Conservation (phyloP, 352 stramenopile species). For the Phytophthora citrophthora region DNA sequence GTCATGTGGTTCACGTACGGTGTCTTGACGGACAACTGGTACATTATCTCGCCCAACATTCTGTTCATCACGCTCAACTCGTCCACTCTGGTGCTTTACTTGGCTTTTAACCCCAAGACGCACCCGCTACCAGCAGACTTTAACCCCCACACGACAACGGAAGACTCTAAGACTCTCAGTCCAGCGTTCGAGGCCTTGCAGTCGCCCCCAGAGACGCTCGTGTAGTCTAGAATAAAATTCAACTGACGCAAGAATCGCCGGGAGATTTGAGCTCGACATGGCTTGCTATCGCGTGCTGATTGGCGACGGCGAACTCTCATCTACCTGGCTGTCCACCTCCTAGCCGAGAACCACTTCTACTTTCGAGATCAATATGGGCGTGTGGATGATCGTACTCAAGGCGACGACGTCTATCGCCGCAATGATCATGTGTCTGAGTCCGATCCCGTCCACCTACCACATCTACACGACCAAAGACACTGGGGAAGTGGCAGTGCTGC, state of each 20-base stretch:
- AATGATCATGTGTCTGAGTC: conserved; percentile 28
- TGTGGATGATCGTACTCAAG: conserved; percentile 26
- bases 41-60: conserved; percentile 33
- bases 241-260: too few relatives aligned
- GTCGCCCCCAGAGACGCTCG: conserved; percentile 16
- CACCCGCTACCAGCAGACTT: conserved; percentile 19
- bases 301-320: conserved; percentile 1
- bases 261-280: conserved; percentile 12
- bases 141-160: background rate
- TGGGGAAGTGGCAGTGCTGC: conserved; percentile 27
- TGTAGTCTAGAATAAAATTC: background rate
- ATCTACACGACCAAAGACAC: conserved; percentile 26
- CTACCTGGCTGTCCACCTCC: background rate
- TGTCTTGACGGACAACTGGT: conserved; percentile 29
- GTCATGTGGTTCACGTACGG: conserved; percentile 55
- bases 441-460: conserved; percentile 22
- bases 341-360: conserved; percentile 4
- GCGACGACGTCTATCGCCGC: conserved; percentile 25
- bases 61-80: conserved; percentile 32
- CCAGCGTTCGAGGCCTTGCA: conserved; percentile 7
- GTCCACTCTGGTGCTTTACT: conserved; percentile 28
- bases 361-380: conserved; percentile 4
- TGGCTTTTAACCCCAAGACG: conserved; percentile 30
- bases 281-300: conserved; percentile 7
- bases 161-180: conserved; percentile 6